phyloP scores from a whole-genome alignment of 139 green algal species.

The Chloropicon primus region DNA sequence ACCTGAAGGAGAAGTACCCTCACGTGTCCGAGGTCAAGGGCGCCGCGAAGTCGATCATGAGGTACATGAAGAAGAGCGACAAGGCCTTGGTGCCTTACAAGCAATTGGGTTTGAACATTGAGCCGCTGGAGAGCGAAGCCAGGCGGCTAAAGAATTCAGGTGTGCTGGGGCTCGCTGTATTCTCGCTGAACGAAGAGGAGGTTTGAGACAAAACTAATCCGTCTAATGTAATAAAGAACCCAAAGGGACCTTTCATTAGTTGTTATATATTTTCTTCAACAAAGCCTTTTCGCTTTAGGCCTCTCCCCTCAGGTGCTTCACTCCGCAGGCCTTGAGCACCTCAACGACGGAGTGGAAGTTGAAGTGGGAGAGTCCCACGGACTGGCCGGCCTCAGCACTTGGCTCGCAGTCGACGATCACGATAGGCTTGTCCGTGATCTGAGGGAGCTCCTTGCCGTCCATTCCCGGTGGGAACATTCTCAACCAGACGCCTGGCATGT shows the following conservation, averaged over 20 bases:
- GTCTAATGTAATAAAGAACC: too few relatives aligned
- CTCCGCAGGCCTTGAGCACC: not conserved
- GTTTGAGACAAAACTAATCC: too few relatives aligned
- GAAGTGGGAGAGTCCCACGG: not conserved
- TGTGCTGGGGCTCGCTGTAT: not conserved
- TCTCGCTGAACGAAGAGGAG: not conserved
- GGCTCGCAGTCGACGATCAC: not conserved
- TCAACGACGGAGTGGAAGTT: not conserved
- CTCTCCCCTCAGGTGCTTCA: not conserved
- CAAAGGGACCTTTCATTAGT: too few relatives aligned
- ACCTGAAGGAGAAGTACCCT: not conserved
- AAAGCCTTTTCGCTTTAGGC: too few relatives aligned
- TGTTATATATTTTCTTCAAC: too few relatives aligned
- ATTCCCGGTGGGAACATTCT: not conserved
- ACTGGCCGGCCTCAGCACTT: not conserved
- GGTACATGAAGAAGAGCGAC: not conserved
- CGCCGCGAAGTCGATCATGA: not conserved
- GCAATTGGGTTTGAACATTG: not conserved
- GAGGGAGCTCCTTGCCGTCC: not conserved
- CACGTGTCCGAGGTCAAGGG: not conserved
- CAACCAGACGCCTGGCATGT: not conserved
- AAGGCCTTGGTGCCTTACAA: not conserved
- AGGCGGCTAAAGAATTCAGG: not conserved
- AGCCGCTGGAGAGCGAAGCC: not conserved
- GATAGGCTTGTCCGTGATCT: not conserved